Percentiles rank a stretch among this genome's conserved stretches.
These are phyloP conservation scores for Boeremia exigua DNA, from an alignment of 2,329 filamentous ascomycete species.

Conservation along the genomic window DNA sequence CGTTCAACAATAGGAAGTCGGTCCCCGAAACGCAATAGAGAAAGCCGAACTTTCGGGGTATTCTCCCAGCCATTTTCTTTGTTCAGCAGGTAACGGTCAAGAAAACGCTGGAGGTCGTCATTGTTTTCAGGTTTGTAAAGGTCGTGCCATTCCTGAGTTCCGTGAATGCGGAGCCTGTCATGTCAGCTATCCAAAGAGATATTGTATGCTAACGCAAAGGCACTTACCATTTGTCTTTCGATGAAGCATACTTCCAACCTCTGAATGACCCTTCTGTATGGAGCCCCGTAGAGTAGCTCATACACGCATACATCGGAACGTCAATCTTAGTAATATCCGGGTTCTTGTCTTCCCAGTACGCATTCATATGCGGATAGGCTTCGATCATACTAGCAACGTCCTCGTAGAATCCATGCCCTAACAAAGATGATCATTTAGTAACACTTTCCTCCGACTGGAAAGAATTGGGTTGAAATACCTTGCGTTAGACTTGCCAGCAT, in stretches of 20 bases:
- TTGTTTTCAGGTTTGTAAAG: conserved; percentile 17
- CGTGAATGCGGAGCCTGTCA: background rate
- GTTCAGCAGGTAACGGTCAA: conserved; percentile 55
- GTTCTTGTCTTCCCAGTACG: background rate
- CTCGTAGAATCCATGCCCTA: background rate
- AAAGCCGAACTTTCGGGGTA: conserved; percentile 54
- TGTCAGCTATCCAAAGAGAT: too few relatives aligned
- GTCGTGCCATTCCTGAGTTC: conserved; percentile 28
- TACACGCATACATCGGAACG: background rate
- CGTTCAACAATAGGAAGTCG: conserved; percentile 20
- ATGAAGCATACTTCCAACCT: too few relatives aligned
- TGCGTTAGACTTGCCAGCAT: too few relatives aligned
- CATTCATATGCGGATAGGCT: background rate
- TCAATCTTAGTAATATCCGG: background rate
- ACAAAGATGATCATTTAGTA: background rate
- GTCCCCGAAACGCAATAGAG: conserved; percentile 39
- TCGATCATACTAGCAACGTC: background rate
- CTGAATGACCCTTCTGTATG: background rate
- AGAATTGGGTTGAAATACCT: too few relatives aligned
- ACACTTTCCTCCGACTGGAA: too few relatives aligned
- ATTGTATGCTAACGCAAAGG: too few relatives aligned
- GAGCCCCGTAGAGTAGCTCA: background rate
- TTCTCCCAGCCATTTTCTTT: conserved; percentile 55
- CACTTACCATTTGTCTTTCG: too few relatives aligned
- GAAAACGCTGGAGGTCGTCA: conserved; percentile 44